Evolutionary conservation across 2,329 filamentous ascomycete genomes (phyloP).

Genomic region (Aschersonia sp.): DNA sequence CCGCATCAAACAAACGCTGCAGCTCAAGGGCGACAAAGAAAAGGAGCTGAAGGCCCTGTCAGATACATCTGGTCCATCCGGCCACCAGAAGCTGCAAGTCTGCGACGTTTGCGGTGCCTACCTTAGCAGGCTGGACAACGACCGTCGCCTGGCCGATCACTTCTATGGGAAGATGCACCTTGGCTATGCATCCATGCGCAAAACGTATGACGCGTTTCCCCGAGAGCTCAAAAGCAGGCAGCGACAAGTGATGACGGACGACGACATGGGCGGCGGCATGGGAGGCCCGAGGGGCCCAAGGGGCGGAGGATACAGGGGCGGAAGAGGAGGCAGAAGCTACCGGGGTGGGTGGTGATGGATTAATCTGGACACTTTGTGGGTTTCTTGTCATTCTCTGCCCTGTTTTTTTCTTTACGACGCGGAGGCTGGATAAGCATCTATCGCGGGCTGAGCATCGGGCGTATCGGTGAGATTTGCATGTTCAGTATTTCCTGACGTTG

Average conservation of each 20-base stretch:
- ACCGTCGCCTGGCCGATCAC: constrained; percentile 84
- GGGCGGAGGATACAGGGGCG: constrained; percentile 7
- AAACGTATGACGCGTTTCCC: constrained; percentile 74
- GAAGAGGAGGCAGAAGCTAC: background rate
- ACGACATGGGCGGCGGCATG: constrained; percentile 27
- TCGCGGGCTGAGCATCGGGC: too few species aligned
- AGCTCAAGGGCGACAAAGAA: constrained; percentile 71
- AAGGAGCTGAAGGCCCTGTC: constrained; percentile 78
- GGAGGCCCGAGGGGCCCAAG: constrained; percentile 36
- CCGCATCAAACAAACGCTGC: constrained; percentile 65
- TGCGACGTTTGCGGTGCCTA: constrained; percentile 98
- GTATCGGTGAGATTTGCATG: too few species aligned
- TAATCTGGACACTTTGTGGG: background rate
- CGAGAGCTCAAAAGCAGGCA: constrained; percentile 71
- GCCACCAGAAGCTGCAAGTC: constrained; percentile 95
- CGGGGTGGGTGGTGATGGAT: background rate
- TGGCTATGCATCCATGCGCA: constrained; percentile 95
- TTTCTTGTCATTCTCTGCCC: too few species aligned
- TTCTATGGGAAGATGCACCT: constrained; percentile 99
- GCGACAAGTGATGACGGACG: constrained; percentile 32
- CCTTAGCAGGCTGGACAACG: constrained; percentile 82
- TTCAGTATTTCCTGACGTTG: too few species aligned
- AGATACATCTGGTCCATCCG: constrained; percentile 82
- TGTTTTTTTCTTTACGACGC: too few species aligned
- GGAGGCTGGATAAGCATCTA: too few species aligned